Evolutionary conservation across 257 asterid genomes (phyloP), one percentile per base, ranked within the genome.

Genomic region (Nicotiana otophora): DNA sequence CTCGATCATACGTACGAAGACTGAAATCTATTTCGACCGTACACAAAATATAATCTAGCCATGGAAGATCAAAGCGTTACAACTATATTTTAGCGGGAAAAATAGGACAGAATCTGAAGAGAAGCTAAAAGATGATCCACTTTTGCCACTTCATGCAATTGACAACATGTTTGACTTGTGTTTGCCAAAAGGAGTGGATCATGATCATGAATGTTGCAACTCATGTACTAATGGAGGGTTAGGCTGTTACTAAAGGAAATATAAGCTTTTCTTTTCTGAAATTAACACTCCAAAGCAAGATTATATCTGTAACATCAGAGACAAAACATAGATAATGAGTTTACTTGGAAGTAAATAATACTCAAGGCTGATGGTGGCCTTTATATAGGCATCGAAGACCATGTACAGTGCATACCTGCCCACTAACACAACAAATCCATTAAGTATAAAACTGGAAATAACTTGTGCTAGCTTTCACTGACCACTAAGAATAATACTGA

Each of bases 51-150:
- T 28, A 28, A 28, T 28, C 30, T 28, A 28, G 30, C 1, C 30
- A 28, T 28, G 30, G 16, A 68, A 63, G 63, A 64, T 85, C 30
- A 74, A 33, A 63, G 88, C 84, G 76, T 14, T 86, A 16, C 86
- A 86, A 31, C 86, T 86, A 10, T 86, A 77, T 80, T 83, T 86
- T 34, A 74, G 84, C 19, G 88, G 86, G 55, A 69, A 72, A 11
- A 83, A 72, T 28, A 79, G 84, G 58, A 82, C 88, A 12, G 77
- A 42, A 31, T 86, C 88, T 0, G 88, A 86, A 78, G 78, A 82
- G 67, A 83, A 54, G 53, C 36, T 86, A 23, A 78, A 57, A 1
- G 63, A 86, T 53, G 86, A 86, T 80, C 51, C 69, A 58, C 42
- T 83, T 30, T 58, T 86, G 68, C 88, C 88, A 20, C 39, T 62